These are phyloP conservation scores for Chromera velia DNA, from an alignment of 73 alveolate species.

Conservation along the genomic window DNA sequence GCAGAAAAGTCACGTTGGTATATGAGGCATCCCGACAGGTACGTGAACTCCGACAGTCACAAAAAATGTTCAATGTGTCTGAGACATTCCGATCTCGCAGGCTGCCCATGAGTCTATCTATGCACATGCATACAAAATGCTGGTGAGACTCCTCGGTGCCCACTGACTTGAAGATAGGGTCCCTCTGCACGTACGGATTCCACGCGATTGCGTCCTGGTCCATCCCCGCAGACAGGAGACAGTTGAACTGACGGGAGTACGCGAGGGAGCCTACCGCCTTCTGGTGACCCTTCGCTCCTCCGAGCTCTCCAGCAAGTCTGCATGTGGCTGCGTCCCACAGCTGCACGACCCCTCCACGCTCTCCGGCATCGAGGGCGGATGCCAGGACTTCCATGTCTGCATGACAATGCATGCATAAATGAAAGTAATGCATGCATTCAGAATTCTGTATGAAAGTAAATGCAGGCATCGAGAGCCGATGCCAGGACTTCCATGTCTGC, in stretches of 20 bases:
- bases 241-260: background rate
- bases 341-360: background rate
- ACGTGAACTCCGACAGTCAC: too few species aligned
- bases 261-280: background rate
- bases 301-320: background rate
- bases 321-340: background rate
- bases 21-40: too few species aligned
- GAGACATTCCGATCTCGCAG: too few species aligned
- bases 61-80: too few species aligned
- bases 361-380: background rate
- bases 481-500: background rate
- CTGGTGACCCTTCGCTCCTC: background rate
- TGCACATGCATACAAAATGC: too few species aligned
- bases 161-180: conserved; percentile 31
- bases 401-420: background rate
- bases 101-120: too few species aligned
- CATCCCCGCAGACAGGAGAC: background rate
- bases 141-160: too few species aligned
- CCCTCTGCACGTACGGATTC: conserved; percentile 48
- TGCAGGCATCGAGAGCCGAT: background rate
- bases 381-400: background rate
- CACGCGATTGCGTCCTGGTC: conserved; percentile 12
- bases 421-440: too few species aligned
- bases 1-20: too few species aligned
- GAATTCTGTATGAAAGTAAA: background rate